Evolutionary conservation across 192 early-diverging fungal species (phyloP).

Genomic region (Mortierella hygrophila): DNA sequence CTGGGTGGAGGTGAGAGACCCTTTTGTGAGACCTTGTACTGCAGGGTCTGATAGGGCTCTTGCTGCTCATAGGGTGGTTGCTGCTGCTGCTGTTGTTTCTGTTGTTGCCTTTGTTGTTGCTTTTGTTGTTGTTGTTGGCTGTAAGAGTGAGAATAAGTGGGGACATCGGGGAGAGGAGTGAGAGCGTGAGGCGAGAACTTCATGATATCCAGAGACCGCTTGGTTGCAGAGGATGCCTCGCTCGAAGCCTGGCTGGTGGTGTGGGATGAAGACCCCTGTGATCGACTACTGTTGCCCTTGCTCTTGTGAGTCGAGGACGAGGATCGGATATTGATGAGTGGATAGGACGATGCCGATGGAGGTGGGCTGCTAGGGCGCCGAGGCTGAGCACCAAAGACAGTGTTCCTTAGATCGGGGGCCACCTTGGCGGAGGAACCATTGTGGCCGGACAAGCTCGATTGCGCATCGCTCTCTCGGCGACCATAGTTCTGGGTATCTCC

Average conservation of each 20-base stretch:
- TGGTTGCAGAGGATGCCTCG: slow-evolving; percentile 7
- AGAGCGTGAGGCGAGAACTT: background rate
- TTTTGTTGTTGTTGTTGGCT: background rate
- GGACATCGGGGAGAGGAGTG: background rate
- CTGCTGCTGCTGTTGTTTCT: background rate
- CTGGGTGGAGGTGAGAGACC: slow-evolving; percentile 43
- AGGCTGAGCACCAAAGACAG: slow-evolving; percentile 23
- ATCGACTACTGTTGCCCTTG: background rate
- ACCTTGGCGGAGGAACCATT: background rate
- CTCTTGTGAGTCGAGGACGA: slow-evolving; percentile 4
- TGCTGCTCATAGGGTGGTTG: background rate
- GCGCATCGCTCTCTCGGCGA: slow-evolving; percentile 19
- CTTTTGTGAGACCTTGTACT: slow-evolving; percentile 15
- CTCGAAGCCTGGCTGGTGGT: slow-evolving; percentile 5
- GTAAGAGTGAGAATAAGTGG: background rate
- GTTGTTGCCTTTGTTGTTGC: background rate
- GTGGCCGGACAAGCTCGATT: background rate
- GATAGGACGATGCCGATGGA: slow-evolving; percentile 28
- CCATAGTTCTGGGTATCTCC: background rate
- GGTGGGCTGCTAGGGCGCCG: slow-evolving; percentile 2
- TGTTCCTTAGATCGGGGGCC: slow-evolving; percentile 14
- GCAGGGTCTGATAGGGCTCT: slow-evolving; percentile 2
- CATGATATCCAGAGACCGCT: background rate
- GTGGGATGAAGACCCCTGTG: background rate
- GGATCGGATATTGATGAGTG: slow-evolving; percentile 1